Evolutionary conservation across 345 rosid species (phyloP).

Genomic region (Chamaenerion angustifolium): DNA sequence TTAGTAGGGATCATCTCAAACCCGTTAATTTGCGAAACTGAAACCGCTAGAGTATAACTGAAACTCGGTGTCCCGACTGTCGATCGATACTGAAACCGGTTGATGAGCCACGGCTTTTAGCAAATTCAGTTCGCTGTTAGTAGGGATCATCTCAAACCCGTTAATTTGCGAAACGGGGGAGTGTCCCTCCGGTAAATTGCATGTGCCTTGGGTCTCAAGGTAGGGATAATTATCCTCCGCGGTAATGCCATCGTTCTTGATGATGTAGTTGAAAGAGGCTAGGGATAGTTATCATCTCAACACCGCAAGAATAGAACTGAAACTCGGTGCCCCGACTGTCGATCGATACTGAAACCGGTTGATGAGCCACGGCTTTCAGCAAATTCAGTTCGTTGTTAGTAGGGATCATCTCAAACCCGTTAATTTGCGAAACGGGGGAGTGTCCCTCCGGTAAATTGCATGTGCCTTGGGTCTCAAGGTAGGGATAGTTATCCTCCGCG

Average conservation of each 20-base stretch:
- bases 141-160: constrained; percentile 11
- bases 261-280: constrained; percentile 18
- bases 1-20: constrained; percentile 13
- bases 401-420: constrained; percentile 11
- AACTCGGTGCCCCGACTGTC: constrained; percentile 4
- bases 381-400: constrained; percentile 8
- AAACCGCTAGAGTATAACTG: too few relatives aligned
- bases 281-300: too few relatives aligned
- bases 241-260: constrained; percentile 12
- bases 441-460: constrained; percentile 9
- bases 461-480: constrained; percentile 5
- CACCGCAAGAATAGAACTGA: too few relatives aligned
- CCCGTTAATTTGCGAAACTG: constrained; percentile 10
- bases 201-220: constrained; percentile 5
- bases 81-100: constrained; percentile 14
- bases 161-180: constrained; percentile 5
- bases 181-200: constrained; percentile 6
- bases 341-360: constrained; percentile 13
- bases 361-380: constrained; percentile 9
- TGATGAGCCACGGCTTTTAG: constrained; percentile 10
- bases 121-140: constrained; percentile 8
- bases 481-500: constrained; percentile 17
- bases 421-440: constrained; percentile 5
- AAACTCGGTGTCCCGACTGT: constrained; percentile 6
- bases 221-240: constrained; percentile 18